Evolutionary conservation across 306 rosid genomes (phyloP), one percentile per base, ranked within the genome.

Genomic region (Casuarina cunninghamiana): DNA sequence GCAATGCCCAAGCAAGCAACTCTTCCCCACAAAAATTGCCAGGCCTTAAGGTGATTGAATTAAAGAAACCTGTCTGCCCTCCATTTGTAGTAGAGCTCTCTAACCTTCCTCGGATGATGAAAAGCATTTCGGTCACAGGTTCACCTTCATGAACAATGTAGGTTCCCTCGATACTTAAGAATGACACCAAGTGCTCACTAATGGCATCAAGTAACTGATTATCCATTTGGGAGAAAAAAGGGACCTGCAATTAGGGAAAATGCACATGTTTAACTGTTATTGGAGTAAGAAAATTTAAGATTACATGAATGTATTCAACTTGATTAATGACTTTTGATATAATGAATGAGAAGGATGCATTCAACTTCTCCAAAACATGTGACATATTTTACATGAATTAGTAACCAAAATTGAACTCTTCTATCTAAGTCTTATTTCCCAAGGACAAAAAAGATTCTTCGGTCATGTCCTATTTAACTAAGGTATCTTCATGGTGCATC

Each of bases 1-100:
- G 32, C 32, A 26, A 26, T 26, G 32, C 32, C 32, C 32, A 26
- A 26, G 32, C 32, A 26, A 26, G 32, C 32, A 26, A 26, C 32
- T 26, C 32, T 26, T 26, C 32, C 32, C 32, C 32, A 26, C 98
- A 94, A 72, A 94, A 92, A 75, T 94, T 97, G 5, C 98, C 96
- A 0, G 96, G 96, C 32, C 89, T 89, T 26, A 92, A 75, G 21
- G 94, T 87, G 10, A 85, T 92, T 0, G 97, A 89, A 75, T 94
- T 94, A 74, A 94, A 94, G 91, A 94, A 94, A 77, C 96, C 97
- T 2, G 89, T 90, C 69, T 97, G 76, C 12, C 98, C 98, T 58
- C 97, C 97, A 80, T 94, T 85, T 69, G 97, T 94, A 3, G 98
- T 94, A 17, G 96, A 94, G 83, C 98, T 94, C 77, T 94, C 97